These are phyloP conservation scores for Exophiala sideris DNA, from an alignment of 2,329 filamentous ascomycete species.

Conservation along the genomic window DNA sequence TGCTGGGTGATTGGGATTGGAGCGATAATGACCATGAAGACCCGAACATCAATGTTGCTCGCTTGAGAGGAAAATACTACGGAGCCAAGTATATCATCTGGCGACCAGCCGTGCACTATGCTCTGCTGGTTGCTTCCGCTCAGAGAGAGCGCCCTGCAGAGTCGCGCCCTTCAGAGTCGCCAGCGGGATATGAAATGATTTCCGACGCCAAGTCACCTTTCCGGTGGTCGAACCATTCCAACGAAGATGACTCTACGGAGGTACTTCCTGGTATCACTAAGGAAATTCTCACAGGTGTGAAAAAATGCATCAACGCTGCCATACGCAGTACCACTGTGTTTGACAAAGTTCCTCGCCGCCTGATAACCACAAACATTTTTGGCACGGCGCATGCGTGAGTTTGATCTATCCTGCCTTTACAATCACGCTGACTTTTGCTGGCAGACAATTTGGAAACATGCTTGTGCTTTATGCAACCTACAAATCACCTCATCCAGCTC, in stretches of 20 bases:
- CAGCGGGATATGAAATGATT: slow-evolving; percentile 31
- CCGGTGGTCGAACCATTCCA: slow-evolving; percentile 32
- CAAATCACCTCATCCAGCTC: slow-evolving; percentile 54
- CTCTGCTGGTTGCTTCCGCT: slow-evolving; percentile 43
- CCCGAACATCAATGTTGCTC: slow-evolving; percentile 72
- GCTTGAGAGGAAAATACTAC: slow-evolving; percentile 90
- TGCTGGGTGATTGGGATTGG: slow-evolving; percentile 54
- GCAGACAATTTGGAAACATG: slow-evolving; percentile 93
- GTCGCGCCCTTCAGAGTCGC: slow-evolving; percentile 34
- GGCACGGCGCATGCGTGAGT: slow-evolving; percentile 94
- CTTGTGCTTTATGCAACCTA: slow-evolving; percentile 83
- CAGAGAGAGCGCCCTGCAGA: slow-evolving; percentile 24
- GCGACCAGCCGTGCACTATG: slow-evolving; percentile 67
- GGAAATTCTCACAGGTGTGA: slow-evolving; percentile 48
- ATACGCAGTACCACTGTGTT: slow-evolving; percentile 85
- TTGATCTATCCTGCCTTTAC: slow-evolving; percentile 1
- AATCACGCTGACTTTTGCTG: slow-evolving; percentile 28
- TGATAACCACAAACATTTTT: slow-evolving; percentile 92
- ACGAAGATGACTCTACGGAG: slow-evolving; percentile 34
- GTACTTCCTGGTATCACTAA: slow-evolving; percentile 33
- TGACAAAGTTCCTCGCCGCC: slow-evolving; percentile 60
- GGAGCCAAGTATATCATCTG: slow-evolving; percentile 88
- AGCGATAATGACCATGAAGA: slow-evolving; percentile 68
- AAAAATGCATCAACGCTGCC: slow-evolving; percentile 67
- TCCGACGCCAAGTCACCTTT: slow-evolving; percentile 37